Evolutionary conservation across 2,329 filamentous ascomycete species (phyloP).

Genomic region (Fusarium musae): DNA sequence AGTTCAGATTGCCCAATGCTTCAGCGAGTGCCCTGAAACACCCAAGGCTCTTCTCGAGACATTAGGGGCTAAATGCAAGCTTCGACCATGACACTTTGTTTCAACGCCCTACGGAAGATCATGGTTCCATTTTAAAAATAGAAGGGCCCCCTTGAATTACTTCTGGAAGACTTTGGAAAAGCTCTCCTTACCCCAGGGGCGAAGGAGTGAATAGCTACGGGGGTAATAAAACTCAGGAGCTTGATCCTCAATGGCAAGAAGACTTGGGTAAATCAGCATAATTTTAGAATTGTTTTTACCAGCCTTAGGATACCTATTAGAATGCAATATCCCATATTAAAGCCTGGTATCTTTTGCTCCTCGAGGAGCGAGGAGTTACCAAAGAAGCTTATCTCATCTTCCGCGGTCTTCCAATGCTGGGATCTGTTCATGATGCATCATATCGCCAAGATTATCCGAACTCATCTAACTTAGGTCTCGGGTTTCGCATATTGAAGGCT

Average conservation of each 20-base stretch:
- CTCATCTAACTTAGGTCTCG: accelerated
- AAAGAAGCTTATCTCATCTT: background rate
- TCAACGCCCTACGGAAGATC: background rate
- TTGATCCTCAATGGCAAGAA: no score
- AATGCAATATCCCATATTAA: no score
- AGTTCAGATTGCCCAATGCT: background rate
- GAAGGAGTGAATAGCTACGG: no score
- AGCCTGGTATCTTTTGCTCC: no score
- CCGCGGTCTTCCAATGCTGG: no score
- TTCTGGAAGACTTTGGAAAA: background rate
- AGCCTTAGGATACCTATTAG: no score
- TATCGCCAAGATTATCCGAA: background rate
- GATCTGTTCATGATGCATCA: background rate
- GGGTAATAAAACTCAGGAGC: no score
- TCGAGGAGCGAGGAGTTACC: accelerated
- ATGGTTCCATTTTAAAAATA: background rate
- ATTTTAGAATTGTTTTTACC: no score
- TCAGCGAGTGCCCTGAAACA: background rate
- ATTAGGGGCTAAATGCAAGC: background rate
- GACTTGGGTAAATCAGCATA: no score
- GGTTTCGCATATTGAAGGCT: background rate
- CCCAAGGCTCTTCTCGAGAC: background rate
- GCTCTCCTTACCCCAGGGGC: background rate
- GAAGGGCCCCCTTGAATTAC: accelerated
- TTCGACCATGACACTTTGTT: background rate